Base-by-base conservation (phyloP, 2,329 filamentous ascomycete genomes). In the Colletotrichum musae region DNA sequence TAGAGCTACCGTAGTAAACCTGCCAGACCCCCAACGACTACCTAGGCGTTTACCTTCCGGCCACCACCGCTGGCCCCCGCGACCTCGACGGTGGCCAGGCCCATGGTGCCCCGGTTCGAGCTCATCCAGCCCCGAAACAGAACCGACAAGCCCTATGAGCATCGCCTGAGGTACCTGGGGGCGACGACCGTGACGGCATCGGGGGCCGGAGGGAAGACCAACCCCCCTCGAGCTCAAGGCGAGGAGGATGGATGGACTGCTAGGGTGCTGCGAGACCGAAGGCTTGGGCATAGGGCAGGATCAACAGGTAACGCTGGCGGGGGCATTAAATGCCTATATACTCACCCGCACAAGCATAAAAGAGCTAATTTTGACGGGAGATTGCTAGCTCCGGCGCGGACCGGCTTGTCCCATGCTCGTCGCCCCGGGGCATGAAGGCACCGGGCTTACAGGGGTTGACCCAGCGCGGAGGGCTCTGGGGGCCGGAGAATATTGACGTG, bases 1-100 rank as follows among this genome's bases (percentile, higher is more conserved):
- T n/a, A 0, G 36, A 47, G 10, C 9, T 24, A 2, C 36, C 61
- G 5, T 43, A 61, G 9, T 56, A 61, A 15, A 21, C 41, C 41
- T 43, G 50, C 32, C 65, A 21, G n/a, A 58, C 68, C 45, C 68
- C 59, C 18, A 47, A 64, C 4, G 56, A 59, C 39, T 45, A 18
- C 18, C 18, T 18, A 54, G 16, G 6, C 16, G 21, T 68, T 53
- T 36, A 12, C 51, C 45, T 45, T 68, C 13, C 59, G 58, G 1
- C 24, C 36, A 2, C 56, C 59, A 3, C 48, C 68, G 10, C 52
- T 68, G 18, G 18, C 18, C 54, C 41, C 32, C 15, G 54, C 43
- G 15, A 28, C 54, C 3, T 52, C 63, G 4, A 45, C 50, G 10
- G 47, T 6, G 7, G n/a, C 45, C 5, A 24, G 21, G 6, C 13